Evolutionary conservation across 306 rosid genomes (phyloP), one percentile per base, ranked within the genome.

Genomic region (Prunus mira): DNA sequence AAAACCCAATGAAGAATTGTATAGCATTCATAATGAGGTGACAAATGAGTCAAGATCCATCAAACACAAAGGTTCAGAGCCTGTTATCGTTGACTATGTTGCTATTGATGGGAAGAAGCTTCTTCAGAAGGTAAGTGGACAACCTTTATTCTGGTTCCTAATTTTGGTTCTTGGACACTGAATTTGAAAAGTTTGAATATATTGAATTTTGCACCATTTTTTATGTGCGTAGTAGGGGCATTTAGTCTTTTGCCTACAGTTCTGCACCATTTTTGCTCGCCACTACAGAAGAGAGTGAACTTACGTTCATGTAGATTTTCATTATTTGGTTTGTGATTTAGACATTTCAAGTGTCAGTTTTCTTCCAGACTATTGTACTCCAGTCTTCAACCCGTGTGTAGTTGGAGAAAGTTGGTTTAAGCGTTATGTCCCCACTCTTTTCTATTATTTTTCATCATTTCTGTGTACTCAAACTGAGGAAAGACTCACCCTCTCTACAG

Each of bases 41-140:
- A 82, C 83, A 0, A 79, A 67, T 81, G 63, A 72, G 13, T 70
- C 62, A 5, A 74, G 55, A 67, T 57, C 73, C 72, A 27, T 9
- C n/a, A 89, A 74, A 73, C 88, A 66, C 60, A 90, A 90, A 78
- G 97, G 96, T 76, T 81, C 97, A 25, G 99, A 92, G 73, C 88
- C 97, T 83, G 96, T 82, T 80, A 78, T 86, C 74, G 92, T 95
- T 70, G 99, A 95, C 76, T 92, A 89, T 79, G 97, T 92, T 76
- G 82, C 97, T 74, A 78, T 92, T 82, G 97, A 90, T 76, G 86
- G 65, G 45, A 92, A 84, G 86, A 84, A 81, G 69, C 32, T 80
- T 55, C 82, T 87, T 73, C 95, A 83, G 67, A 90, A 95, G 97
- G 99, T 88, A 45, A 78, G 83, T 70, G 60, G 47, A 58, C 56